Percentiles rank a stretch among this genome's conserved stretches.
Evolutionary conservation across 192 early-diverging fungal genomes (phyloP).

Genomic region (Geosiphon pyriformis): DNA sequence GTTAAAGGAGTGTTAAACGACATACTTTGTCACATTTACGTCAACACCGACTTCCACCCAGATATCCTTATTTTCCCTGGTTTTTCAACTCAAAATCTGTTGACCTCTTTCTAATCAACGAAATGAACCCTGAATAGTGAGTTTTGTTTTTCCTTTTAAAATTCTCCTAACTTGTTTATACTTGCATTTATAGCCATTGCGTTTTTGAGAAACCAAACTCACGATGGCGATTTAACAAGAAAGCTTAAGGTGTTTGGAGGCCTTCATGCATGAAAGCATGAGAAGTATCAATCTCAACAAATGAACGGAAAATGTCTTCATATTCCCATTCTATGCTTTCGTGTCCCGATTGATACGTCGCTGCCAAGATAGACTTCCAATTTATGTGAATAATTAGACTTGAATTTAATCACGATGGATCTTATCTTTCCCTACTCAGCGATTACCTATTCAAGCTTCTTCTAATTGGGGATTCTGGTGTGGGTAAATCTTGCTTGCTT

Average conservation of each 20-base stretch:
- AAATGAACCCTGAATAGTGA: conserved; percentile 27
- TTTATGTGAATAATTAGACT: background rate
- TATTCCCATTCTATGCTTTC: background rate
- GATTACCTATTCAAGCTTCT: conserved; percentile 99
- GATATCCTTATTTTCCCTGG: no score
- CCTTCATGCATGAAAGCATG: no score
- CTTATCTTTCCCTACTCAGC: conserved; percentile 44
- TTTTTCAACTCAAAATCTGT: no score
- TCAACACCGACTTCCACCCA: no score
- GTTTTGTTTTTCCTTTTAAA: background rate
- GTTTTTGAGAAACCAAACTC: background rate
- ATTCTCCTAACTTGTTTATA: background rate
- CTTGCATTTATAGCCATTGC: background rate
- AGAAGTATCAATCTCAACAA: no score
- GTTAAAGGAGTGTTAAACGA: no score
- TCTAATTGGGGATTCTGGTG: conserved; percentile 97
- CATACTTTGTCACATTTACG: no score
- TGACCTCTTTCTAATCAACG: no score
- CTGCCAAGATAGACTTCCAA: background rate
- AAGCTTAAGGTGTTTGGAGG: background rate
- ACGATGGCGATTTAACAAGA: background rate
- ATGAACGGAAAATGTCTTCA: no score
- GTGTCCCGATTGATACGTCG: background rate
- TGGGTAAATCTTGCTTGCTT: conserved; percentile 96
- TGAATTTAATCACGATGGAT: background rate